Percentiles rank a stretch among this genome's conserved stretches.
Conservation (phyloP, 352 stramenopile species). For the Pythium aphanidermatum region DNA sequence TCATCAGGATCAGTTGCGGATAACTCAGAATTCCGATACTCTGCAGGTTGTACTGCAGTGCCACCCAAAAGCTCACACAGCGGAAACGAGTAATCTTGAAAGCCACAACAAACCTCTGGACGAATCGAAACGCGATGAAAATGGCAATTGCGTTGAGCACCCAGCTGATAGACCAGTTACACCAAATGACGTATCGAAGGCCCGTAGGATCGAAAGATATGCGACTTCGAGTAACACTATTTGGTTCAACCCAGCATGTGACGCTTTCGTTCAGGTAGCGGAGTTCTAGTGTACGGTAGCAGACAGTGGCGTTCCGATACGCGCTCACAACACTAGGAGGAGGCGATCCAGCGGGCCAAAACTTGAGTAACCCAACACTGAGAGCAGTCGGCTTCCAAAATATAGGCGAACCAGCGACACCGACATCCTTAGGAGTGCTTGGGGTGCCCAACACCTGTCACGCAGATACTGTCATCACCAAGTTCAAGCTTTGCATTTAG, state of each 20-base stretch:
- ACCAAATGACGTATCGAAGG: conserved; percentile 28
- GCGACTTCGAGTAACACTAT: conserved; percentile 13
- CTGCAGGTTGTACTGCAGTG: conserved; percentile 31
- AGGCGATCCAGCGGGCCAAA: conserved; percentile 10
- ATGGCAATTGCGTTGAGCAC: conserved; percentile 29
- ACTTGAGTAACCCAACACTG: conserved; percentile 18
- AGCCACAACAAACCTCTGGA: conserved; percentile 16
- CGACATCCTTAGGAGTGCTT: conserved; percentile 4
- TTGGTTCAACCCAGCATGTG: conserved; percentile 33
- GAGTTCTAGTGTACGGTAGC: conserved; percentile 29
- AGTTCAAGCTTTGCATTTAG: too few relatives aligned
- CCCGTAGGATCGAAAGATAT: conserved; percentile 19
- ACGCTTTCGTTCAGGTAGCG: conserved; percentile 30
- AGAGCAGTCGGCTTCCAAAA: conserved; percentile 25
- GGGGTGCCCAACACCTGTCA: conserved; percentile 19
- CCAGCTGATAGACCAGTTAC: conserved; percentile 35
- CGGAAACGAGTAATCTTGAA: conserved; percentile 21
- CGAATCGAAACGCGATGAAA: conserved; percentile 21
- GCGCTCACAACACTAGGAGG: not conserved
- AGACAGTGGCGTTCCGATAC: conserved; percentile 23
- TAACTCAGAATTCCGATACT: conserved; percentile 28
- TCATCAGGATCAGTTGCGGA: conserved; percentile 23
- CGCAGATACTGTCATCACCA: not conserved
- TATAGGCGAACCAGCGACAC: conserved; percentile 20
- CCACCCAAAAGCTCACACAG: conserved; percentile 25